Evolutionary conservation across 208 protist genomes (phyloP).

Genomic region (Leishmania amazonensis): DNA sequence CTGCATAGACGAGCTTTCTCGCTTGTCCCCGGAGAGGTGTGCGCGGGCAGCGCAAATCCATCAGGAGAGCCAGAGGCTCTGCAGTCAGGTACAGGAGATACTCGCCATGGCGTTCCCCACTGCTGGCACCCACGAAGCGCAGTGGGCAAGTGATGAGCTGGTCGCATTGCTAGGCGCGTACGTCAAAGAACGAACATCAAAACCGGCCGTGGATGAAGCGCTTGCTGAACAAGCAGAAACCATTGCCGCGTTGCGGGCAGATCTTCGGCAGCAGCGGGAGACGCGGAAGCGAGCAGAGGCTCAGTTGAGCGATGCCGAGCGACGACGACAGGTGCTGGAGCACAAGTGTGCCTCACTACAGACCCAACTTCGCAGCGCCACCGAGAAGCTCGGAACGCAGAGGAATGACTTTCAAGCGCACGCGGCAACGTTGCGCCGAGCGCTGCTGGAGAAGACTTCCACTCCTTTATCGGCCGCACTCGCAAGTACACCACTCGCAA

Average conservation of each 20-base stretch:
- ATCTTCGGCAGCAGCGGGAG: conserved; percentile 16
- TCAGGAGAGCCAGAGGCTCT: conserved; percentile 23
- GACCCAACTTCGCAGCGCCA: neutral
- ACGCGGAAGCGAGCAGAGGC: neutral
- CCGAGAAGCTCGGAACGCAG: neutral
- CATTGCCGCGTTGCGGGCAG: conserved; percentile 27
- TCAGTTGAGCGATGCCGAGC: neutral
- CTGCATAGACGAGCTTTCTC: neutral
- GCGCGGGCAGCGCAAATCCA: conserved; percentile 14
- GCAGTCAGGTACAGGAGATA: conserved; percentile 25
- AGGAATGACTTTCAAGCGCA: neutral
- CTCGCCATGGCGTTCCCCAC: conserved; percentile 11
- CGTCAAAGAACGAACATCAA: neutral
- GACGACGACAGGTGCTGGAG: conserved; percentile 8
- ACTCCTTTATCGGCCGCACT: neutral
- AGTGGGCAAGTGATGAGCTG: conserved; percentile 11
- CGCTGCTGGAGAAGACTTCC: neutral
- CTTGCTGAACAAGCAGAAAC: conserved; percentile 39
- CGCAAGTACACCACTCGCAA: neutral
- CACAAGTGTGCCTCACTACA: neutral
- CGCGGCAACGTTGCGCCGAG: neutral
- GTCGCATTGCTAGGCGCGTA: conserved; percentile 5
- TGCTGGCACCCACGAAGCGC: conserved; percentile 2
- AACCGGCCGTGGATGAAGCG: conserved; percentile 33
- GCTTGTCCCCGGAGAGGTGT: conserved; percentile 3